Evolutionary conservation across 2,329 filamentous ascomycete genomes (phyloP).

Genomic region (Pseudocercospora vitis): DNA sequence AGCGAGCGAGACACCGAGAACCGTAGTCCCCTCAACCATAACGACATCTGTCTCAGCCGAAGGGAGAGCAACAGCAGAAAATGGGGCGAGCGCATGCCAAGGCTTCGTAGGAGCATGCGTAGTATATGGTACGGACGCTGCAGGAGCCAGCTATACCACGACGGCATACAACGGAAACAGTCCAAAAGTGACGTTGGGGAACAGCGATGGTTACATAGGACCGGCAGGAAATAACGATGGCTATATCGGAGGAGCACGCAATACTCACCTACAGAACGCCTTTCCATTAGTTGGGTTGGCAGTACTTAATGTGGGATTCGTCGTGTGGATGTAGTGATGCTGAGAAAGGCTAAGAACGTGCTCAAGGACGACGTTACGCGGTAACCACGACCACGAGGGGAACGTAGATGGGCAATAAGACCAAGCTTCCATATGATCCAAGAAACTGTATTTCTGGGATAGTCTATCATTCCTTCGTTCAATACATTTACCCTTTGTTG

Average conservation of each 20-base stretch:
- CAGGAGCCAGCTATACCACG: slow-evolving; percentile 10
- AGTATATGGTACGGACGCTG: slow-evolving; percentile 18
- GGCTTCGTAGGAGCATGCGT: slow-evolving; percentile 25
- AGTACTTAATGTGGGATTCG: slow-evolving; percentile 16
- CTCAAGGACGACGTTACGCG: slow-evolving; percentile 8
- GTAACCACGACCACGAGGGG: slow-evolving; percentile 2
- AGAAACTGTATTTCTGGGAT: background rate
- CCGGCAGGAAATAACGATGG: slow-evolving; percentile 14
- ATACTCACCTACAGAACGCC: slow-evolving; percentile 9
- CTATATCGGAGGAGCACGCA: slow-evolving; percentile 17
- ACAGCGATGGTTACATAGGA: slow-evolving; percentile 21
- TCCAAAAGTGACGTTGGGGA: slow-evolving; percentile 5
- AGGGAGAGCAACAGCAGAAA: slow-evolving; percentile 8
- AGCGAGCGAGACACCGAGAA: background rate
- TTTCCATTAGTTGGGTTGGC: slow-evolving; percentile 13
- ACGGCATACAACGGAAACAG: slow-evolving; percentile 10
- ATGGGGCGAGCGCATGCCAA: slow-evolving; percentile 17
- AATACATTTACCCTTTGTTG: background rate
- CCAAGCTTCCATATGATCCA: background rate
- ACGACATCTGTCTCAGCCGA: slow-evolving; percentile 14
- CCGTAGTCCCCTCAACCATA: slow-evolving; percentile 9
- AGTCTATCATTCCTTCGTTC: slow-evolving; percentile 2
- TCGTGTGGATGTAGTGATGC: slow-evolving; percentile 10
- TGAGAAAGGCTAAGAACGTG: background rate
- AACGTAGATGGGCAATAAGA: background rate